These are phyloP conservation scores for Saccharomycopsis sp. DNA, from an alignment of 805 yeast genomes.

Conservation along the genomic window DNA sequence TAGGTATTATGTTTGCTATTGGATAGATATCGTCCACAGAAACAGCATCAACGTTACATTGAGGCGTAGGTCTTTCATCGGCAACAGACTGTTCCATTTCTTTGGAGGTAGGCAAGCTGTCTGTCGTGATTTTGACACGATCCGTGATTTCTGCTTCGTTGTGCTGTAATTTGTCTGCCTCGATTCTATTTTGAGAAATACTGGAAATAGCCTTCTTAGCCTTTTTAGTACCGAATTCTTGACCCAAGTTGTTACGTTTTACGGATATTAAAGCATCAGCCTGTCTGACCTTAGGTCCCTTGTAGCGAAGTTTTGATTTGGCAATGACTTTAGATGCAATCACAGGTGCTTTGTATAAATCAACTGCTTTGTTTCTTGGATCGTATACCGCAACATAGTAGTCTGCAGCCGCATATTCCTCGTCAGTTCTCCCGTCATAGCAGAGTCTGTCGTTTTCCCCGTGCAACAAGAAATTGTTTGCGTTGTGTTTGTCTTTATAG, in stretches of 20 bases:
- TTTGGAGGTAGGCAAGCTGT: constrained; percentile 53
- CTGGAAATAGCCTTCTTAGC: constrained; percentile 87
- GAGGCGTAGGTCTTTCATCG: constrained; percentile 78
- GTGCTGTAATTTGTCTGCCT: constrained; percentile 69
- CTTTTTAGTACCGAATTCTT: constrained; percentile 94
- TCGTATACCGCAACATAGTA: constrained; percentile 79
- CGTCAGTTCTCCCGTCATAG: constrained; percentile 53
- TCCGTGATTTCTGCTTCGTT: constrained; percentile 79
- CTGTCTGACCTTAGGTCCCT: constrained; percentile 62
- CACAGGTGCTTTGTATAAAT: constrained; percentile 58
- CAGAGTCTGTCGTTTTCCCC: constrained; percentile 73
- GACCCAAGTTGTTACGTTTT: constrained; percentile 83
- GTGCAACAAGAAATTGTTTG: constrained; percentile 40
- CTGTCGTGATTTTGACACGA: constrained; percentile 63
- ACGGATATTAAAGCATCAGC: constrained; percentile 40
- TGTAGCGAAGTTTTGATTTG: constrained; percentile 46
- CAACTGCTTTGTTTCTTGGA: constrained; percentile 53
- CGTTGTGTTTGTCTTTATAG: constrained; percentile 41
- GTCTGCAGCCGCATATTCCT: constrained; percentile 30
- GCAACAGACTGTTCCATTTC: constrained; percentile 51
- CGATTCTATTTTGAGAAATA: constrained; percentile 76
- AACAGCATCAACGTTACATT: constrained; percentile 70
- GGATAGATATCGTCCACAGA: constrained; percentile 80
- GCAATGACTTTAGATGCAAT: constrained; percentile 59
- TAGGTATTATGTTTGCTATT: constrained; percentile 60